A percentile compares a stretch with the other conserved stretches of the same genome.
These are phyloP conservation scores for Hygrophorus pudorinus DNA, from an alignment of 768 basidiomycete species.

Conservation along the genomic window DNA sequence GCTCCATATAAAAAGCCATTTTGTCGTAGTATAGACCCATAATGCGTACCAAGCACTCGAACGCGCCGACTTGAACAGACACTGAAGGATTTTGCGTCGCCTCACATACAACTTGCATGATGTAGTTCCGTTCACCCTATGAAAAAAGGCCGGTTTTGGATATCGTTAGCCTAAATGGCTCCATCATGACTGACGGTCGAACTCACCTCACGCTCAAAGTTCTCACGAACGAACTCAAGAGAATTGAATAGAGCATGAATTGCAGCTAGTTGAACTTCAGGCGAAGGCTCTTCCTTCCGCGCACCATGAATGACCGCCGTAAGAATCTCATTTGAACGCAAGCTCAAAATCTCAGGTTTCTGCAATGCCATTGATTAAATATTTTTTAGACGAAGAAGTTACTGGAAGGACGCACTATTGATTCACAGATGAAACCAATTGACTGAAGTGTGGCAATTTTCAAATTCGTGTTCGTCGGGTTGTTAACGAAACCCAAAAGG, in stretches of 20 bases:
- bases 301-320: slow-evolving; percentile 98
- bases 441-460: slow-evolving; percentile 86
- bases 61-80: slow-evolving; percentile 88
- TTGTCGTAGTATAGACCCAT: slow-evolving; percentile 99
- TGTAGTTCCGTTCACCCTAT: slow-evolving; percentile 98
- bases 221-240: slow-evolving; percentile 93
- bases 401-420: slow-evolving; percentile 58
- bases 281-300: slow-evolving; percentile 85
- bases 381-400: slow-evolving; percentile 4
- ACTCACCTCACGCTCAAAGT: slow-evolving; percentile 93
- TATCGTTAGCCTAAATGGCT: neutral
- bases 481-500: slow-evolving; percentile 81
- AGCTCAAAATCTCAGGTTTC: slow-evolving; percentile 87
- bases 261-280: slow-evolving; percentile 88
- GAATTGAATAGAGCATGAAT: slow-evolving; percentile 92
- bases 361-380: slow-evolving; percentile 24
- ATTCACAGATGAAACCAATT: slow-evolving; percentile 96
- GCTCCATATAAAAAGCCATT: slow-evolving; percentile 99
- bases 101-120: slow-evolving; percentile 99
- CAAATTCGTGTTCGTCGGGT: slow-evolving; percentile 57
- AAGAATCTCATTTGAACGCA: slow-evolving; percentile 92
- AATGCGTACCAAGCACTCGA: slow-evolving; percentile 90
- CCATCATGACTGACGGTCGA: neutral
- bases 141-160: slow-evolving; percentile 9
- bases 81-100: slow-evolving; percentile 82